A percentile compares a stretch with the other conserved stretches of the same genome.
These are phyloP conservation scores for Capsicum rhomboideum DNA, from an alignment of 257 asterid genomes.

Conservation along the genomic window DNA sequence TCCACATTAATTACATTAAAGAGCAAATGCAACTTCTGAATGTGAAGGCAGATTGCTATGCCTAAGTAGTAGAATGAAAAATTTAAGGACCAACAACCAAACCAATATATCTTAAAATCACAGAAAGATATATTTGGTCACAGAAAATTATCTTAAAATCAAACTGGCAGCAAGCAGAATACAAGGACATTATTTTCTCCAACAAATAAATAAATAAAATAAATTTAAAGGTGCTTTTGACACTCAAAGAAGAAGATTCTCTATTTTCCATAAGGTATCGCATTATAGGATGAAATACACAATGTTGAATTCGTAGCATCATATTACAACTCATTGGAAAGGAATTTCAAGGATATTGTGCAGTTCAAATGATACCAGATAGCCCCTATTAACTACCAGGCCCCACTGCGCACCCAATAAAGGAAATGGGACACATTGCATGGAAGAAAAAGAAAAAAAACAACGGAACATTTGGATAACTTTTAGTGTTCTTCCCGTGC, in stretches of 20 bases:
- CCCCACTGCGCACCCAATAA: neutral
- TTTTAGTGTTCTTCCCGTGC: neutral
- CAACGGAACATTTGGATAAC: neutral
- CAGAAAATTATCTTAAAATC: neutral
- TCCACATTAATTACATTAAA: neutral
- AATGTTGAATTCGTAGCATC: neutral
- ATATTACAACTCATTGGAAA: neutral
- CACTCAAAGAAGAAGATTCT: neutral
- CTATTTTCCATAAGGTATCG: neutral
- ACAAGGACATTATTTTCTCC: neutral
- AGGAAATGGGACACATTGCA: neutral
- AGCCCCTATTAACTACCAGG: neutral
- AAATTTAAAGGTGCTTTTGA: neutral
- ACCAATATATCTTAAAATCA: neutral
- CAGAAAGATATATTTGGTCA: too few relatives aligned
- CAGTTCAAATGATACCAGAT: neutral
- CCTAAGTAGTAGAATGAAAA: neutral
- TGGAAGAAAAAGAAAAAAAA: neutral
- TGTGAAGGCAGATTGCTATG: neutral
- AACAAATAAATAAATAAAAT: neutral
- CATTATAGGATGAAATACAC: neutral
- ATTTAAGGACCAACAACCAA: neutral
- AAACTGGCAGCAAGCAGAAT: neutral
- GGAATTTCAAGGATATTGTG: neutral
- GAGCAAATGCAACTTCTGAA: neutral